A percentile compares a stretch with the other conserved stretches of the same genome.
Conservation (phyloP, 2,329 filamentous ascomycete genomes). For the Delphinella strobiligena region DNA sequence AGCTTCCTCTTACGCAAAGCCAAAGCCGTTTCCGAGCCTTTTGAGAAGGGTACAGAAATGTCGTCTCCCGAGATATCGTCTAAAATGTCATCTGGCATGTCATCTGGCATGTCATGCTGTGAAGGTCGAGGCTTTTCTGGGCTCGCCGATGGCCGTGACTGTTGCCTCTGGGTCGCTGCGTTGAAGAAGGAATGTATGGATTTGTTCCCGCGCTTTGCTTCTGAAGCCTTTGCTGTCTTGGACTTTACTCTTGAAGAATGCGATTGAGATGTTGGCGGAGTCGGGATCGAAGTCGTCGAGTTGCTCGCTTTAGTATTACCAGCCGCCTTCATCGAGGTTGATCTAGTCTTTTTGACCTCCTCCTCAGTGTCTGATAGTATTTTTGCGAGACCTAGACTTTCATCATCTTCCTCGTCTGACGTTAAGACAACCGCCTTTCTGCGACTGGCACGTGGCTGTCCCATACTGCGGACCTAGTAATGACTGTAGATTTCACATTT, state of each 20-base stretch:
- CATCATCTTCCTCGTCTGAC: conserved; percentile 15
- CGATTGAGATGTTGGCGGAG: neutral
- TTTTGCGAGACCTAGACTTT: conserved; percentile 2
- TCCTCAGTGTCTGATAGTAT: conserved; percentile 5
- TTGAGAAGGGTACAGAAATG: conserved; percentile 14
- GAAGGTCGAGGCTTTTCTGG: conserved; percentile 27
- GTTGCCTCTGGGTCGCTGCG: conserved; percentile 28
- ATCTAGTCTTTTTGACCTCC: conserved; percentile 8
- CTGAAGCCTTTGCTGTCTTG: conserved; percentile 20
- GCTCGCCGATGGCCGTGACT: conserved; percentile 26
- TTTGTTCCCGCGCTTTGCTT: conserved; percentile 26
- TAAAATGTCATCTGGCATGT: conserved; percentile 17
- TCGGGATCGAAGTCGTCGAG: neutral
- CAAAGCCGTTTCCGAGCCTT: conserved; percentile 20
- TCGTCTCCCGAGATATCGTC: conserved; percentile 21
- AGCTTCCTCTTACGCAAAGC: conserved; percentile 23
- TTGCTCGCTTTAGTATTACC: no score
- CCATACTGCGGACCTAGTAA: conserved; percentile 15
- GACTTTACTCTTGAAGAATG: neutral
- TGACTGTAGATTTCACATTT: neutral
- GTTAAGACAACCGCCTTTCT: conserved; percentile 16
- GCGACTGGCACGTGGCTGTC: conserved; percentile 17
- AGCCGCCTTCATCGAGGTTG: no score
- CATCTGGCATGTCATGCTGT: conserved; percentile 16
- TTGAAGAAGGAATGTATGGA: conserved; percentile 39